phyloP scores from a whole-genome alignment of 139 green algal species.

The Nannochloris sp. region DNA sequence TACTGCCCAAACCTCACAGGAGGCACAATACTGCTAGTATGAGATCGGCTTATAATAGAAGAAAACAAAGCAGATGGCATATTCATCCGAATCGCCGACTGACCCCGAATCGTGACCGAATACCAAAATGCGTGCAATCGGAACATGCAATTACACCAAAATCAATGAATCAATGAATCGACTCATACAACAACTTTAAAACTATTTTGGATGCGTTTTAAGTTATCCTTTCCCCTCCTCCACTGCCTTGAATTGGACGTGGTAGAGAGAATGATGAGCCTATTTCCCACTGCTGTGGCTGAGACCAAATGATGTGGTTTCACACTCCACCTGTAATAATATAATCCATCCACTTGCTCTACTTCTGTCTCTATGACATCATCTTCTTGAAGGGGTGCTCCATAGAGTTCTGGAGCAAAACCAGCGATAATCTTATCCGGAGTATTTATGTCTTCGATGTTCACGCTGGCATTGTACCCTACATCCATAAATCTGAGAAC shows the following conservation, averaged over 20 bases:
- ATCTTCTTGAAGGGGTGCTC: constrained; percentile 48
- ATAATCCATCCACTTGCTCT: constrained; percentile 27
- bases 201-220: constrained; percentile 30
- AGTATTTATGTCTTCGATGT: constrained; percentile 48
- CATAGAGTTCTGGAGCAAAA: constrained; percentile 83
- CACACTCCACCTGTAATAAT: constrained; percentile 64
- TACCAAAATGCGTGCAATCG: neutral
- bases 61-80: neutral
- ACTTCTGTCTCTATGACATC: constrained; percentile 30
- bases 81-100: neutral
- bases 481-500: constrained; percentile 74
- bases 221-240: constrained; percentile 35
- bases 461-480: constrained; percentile 40
- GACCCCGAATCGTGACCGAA: neutral
- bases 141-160: neutral
- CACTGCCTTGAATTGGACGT: constrained; percentile 51
- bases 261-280: constrained; percentile 67
- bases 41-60: too few species aligned
- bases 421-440: constrained; percentile 71
- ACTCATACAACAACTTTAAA: constrained; percentile 21
- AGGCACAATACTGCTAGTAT: too few species aligned
- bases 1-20: too few species aligned
- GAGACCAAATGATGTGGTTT: constrained; percentile 54
- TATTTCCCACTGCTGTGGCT: constrained; percentile 61
- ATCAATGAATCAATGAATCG: neutral